Evolutionary conservation across 2,329 filamentous ascomycete genomes (phyloP).

Genomic region (Penicillium sp.): DNA sequence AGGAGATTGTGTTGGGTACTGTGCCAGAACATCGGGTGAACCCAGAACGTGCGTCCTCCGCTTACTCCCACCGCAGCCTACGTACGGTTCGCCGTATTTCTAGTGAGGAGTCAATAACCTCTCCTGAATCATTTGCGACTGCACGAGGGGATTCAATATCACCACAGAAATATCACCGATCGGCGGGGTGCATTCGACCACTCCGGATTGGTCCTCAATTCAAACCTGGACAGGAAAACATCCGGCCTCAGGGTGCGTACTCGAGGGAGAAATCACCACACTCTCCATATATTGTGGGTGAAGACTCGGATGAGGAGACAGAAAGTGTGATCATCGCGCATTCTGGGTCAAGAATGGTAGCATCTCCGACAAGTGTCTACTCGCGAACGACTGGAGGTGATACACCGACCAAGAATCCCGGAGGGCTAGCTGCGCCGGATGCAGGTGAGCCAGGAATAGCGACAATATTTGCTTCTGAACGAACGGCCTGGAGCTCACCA

Average conservation of each 20-base stretch:
- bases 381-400: conserved; percentile 42
- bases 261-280: neutral
- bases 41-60: conserved; percentile 30
- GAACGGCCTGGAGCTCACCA: conserved; percentile 33
- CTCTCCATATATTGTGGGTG: neutral
- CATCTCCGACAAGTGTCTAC: conserved; percentile 43
- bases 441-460: conserved; percentile 35
- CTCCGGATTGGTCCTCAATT: conserved; percentile 1
- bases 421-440: neutral
- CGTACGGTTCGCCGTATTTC: conserved; percentile 33
- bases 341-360: conserved; percentile 7
- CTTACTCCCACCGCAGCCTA: conserved; percentile 23
- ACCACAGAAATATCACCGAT: conserved; percentile 17
- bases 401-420: conserved; percentile 19
- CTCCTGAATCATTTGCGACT: conserved; percentile 33
- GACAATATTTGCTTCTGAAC: conserved; percentile 36
- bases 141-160: conserved; percentile 24
- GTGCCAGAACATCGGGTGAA: conserved; percentile 33
- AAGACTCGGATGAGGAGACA: conserved; percentile 20
- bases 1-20: conserved; percentile 28
- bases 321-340: conserved; percentile 20
- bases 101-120: conserved; percentile 32
- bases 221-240: neutral
- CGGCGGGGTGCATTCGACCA: neutral
- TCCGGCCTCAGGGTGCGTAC: neutral